These are phyloP conservation scores for Iberis pinnata DNA, from an alignment of 345 rosid genomes.

Conservation along the genomic window DNA sequence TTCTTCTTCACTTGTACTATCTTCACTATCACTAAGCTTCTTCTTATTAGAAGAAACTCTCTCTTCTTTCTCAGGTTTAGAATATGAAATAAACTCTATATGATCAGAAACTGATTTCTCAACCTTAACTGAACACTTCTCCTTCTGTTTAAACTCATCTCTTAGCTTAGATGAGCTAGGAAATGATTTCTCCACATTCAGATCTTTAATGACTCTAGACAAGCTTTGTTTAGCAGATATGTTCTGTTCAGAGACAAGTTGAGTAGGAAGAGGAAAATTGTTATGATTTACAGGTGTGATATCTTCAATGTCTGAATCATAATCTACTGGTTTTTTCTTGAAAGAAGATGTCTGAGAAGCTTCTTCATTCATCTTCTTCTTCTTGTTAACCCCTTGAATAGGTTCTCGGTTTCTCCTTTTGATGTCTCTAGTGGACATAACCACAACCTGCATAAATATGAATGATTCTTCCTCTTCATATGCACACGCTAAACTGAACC, in stretches of 20 bases:
- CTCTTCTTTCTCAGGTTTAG: slow-evolving; percentile 16
- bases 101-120: not conserved
- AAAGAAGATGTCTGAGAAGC: not conserved
- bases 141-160: not conserved
- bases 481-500: too few species aligned
- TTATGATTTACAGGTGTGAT: not conserved
- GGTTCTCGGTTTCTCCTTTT: not conserved
- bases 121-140: too few species aligned
- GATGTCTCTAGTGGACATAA: too few species aligned
- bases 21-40: slow-evolving; percentile 17
- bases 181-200: not conserved
- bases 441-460: too few species aligned
- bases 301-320: not conserved
- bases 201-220: not conserved
- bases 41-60: slow-evolving; percentile 11
- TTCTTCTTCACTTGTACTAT: not conserved
- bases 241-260: not conserved
- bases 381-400: not conserved
- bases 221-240: slow-evolving; percentile 3
- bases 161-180: not conserved
- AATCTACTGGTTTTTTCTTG: not conserved
- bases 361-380: not conserved
- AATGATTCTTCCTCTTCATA: too few species aligned
- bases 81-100: slow-evolving; percentile 26
- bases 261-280: not conserved